Base-by-base conservation (phyloP, 768 basidiomycete genomes). In the Mycena metata region DNA sequence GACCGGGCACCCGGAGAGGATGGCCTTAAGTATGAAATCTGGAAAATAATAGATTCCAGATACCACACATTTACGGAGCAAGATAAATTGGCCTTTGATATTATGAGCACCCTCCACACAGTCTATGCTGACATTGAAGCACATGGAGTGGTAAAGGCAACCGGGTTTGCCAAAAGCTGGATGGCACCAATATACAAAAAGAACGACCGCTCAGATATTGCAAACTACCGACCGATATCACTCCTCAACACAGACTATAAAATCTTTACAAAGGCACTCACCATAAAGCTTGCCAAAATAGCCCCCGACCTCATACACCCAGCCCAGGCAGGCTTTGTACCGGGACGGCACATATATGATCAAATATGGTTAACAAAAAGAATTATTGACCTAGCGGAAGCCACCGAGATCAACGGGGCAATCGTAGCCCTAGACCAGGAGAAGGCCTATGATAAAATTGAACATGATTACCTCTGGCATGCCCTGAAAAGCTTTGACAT, bases 301-400 rank as follows among this genome's bases (percentile, higher is more conserved):
- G 58, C 58, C 2, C 58, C 58, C 1, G 45, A 46, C 16, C 58
- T 59, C 3, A 59, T 59, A 30, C 58, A 59, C 30, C 58, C 58
- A 1, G 45, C 42, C 4, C 58, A 59, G 21, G 58, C 58, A 19
- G 78, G 77, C 0, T 80, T 81, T 5, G 36, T 36, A 7, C 36
- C 36, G 12, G 36, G 36, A 6, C 36, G 36, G 12, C 36, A 36
- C 36, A 36, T 36, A 6, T 36, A 36, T 36, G 36, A 36, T 12
- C 36, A 36, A 36, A 12, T 36, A 36, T 36, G 36, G 36, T 12
- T 36, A 6, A 36, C 36, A 6, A 36, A 36, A 12, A 6, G 36
- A 36, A 36, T 36, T 7, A 36, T 36, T 36, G 36, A 36, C 7
- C 36, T 36, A 7, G 36, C 36, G 36, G 36, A 36, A 12, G 36